phyloP scores from a whole-genome alignment of 352 stramenopile species.

The Sclerospora graminicola region DNA sequence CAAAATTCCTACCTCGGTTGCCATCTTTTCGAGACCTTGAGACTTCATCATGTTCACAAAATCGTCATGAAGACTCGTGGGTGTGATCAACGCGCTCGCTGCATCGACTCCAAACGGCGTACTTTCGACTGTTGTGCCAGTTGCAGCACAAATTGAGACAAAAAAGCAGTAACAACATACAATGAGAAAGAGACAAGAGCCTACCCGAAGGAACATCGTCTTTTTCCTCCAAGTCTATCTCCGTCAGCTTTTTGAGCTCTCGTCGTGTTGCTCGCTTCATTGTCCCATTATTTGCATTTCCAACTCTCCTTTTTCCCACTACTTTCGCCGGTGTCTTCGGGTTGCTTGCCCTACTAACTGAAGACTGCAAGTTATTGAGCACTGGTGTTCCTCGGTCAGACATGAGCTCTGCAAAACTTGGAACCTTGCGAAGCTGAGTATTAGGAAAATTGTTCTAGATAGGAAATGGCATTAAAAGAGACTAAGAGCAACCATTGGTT shows the following conservation, averaged over 20 bases:
- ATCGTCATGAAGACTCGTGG: conserved; percentile 77
- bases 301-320: conserved; percentile 30
- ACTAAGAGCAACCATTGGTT: conserved; percentile 10
- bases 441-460: too few species aligned
- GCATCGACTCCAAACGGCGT: conserved; percentile 34
- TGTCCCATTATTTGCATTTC: conserved; percentile 12
- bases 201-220: conserved; percentile 32
- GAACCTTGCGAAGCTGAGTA: too few species aligned
- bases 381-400: conserved; percentile 23
- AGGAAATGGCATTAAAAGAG: too few species aligned
- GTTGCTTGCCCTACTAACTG: conserved; percentile 21
- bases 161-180: too few species aligned
- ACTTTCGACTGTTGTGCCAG: conserved; percentile 13
- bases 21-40: conserved; percentile 75
- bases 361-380: conserved; percentile 22
- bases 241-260: conserved; percentile 70
- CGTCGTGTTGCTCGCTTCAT: conserved; percentile 54
- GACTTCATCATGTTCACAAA: conserved; percentile 84
- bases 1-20: conserved; percentile 63
- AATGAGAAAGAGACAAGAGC: too few species aligned
- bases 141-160: not conserved
- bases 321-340: conserved; percentile 33
- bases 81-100: conserved; percentile 27
- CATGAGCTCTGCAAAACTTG: conserved; percentile 17
- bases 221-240: conserved; percentile 71